Evolutionary conservation across 208 protist genomes (phyloP).

Genomic region (Willaertia magna): DNA sequence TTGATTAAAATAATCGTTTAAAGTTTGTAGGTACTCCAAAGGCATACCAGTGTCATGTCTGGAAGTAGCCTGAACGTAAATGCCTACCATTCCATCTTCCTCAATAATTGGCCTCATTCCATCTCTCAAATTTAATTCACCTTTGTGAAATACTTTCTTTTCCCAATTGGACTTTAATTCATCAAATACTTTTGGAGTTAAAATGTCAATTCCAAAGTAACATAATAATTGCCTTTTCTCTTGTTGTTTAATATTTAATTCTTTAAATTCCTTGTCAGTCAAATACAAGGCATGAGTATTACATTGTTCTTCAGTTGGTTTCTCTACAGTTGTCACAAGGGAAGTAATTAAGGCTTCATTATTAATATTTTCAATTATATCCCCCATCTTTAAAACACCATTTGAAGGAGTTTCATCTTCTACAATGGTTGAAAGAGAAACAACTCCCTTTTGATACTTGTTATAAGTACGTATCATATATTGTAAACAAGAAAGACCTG

Average conservation of each 20-base stretch:
- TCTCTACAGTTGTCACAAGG: background rate
- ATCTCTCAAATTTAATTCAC: conserved; percentile 6
- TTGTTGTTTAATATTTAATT: background rate
- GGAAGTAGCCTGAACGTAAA: background rate
- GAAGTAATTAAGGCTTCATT: background rate
- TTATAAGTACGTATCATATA: background rate
- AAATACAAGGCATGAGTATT: background rate
- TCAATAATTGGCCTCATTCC: background rate
- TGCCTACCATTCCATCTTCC: background rate
- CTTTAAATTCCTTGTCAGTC: background rate
- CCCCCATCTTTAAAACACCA: background rate
- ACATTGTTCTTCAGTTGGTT: background rate
- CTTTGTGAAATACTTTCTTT: background rate
- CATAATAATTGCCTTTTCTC: background rate
- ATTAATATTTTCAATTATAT: background rate
- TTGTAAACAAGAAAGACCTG: background rate
- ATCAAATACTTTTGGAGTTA: background rate
- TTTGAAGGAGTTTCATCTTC: background rate
- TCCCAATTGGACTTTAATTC: background rate
- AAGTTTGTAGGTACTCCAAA: background rate
- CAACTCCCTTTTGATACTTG: background rate
- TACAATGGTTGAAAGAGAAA: background rate
- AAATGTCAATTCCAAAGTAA: conserved; percentile 14
- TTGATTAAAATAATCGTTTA: background rate
- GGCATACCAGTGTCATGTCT: conserved; percentile 4